Evolutionary conservation across 2,329 filamentous ascomycete species (phyloP), one percentile per base, ranked within the genome.

Genomic region (Scopulariopsis brevicaulis): DNA sequence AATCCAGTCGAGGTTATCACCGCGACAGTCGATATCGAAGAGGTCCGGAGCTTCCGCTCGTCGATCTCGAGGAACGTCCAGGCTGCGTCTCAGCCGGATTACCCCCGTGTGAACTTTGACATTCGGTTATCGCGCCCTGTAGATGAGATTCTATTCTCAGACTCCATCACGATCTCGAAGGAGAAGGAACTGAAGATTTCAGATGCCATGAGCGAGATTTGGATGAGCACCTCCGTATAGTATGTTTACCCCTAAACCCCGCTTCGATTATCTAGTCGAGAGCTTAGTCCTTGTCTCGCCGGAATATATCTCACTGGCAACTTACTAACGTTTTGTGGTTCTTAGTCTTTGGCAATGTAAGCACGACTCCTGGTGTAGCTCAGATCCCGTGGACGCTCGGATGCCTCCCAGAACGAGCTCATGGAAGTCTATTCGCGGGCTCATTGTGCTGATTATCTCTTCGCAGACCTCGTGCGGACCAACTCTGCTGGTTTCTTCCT

Each of bases 1-100:
- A 83, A 83, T 18, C 76, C 77, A 25, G 84, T 88, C 6, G 84
- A 88, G 63, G 83, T 88, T 4, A 70, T 85, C 20, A 81, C 77
- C 5, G 85, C 85, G 2, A 87, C 83, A 0, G 75, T 88, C 7
- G 84, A 88, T 63, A 72, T 89, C 1, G 89, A 93, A 64, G 84
- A 89, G 62, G 86, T 93, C 6, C 74, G 86, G 35, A 73, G 77
- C 1, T 84, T 77, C 63, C 74, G 87, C 0, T 80, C 72, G n/a
- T 72, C 75, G 0, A 75, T 79, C 10, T 80, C 79, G 14, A 75
- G 83, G 57, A 78, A 79, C 7, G 65, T 82, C 24, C 86, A 89
- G 65, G 79, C 82, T 8, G 76, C 80, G 59, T 59, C 67, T 69
- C 43, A 69, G 66, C 53, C 69, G 69, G 28, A 67, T 24, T 70